phyloP scores from a whole-genome alignment of 1,139 yeast genomes.

The Wickerhamomyces sp. region DNA sequence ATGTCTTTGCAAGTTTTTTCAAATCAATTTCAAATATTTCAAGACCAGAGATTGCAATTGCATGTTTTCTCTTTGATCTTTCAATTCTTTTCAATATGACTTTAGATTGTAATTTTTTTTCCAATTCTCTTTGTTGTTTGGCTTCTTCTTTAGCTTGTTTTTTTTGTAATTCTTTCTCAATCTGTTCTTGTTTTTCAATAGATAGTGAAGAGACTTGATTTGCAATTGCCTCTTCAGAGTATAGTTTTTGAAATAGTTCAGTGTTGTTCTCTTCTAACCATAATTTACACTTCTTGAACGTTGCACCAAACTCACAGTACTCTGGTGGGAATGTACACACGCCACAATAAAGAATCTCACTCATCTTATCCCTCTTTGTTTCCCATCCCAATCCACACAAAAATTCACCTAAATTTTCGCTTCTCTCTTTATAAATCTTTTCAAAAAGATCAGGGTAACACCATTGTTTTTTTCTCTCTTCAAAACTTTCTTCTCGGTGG shows the following conservation, averaged over 20 bases:
- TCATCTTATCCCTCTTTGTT: no score
- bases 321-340: conserved; percentile 88
- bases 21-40: conserved; percentile 86
- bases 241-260: conserved; percentile 53
- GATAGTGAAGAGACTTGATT: conserved; percentile 24
- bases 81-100: conserved; percentile 84
- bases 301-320: conserved; percentile 88
- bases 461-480: no score
- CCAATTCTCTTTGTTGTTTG: conserved; percentile 79
- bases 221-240: conserved; percentile 45
- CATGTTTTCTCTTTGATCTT: conserved; percentile 84
- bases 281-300: conserved; percentile 74
- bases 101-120: conserved; percentile 72
- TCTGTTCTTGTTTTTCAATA: conserved; percentile 71
- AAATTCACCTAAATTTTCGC: no score
- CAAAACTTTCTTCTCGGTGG: no score
- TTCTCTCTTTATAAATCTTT: no score
- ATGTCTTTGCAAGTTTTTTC: conserved; percentile 86
- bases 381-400: no score
- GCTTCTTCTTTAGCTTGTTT: conserved; percentile 88
- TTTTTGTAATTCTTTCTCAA: conserved; percentile 76
- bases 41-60: conserved; percentile 80
- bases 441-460: no score
- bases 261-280: conserved; percentile 66
- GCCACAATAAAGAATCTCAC: conserved; percentile 67